Conservation (phyloP, 208 protist genomes). For the Angomonas desouzai region DNA sequence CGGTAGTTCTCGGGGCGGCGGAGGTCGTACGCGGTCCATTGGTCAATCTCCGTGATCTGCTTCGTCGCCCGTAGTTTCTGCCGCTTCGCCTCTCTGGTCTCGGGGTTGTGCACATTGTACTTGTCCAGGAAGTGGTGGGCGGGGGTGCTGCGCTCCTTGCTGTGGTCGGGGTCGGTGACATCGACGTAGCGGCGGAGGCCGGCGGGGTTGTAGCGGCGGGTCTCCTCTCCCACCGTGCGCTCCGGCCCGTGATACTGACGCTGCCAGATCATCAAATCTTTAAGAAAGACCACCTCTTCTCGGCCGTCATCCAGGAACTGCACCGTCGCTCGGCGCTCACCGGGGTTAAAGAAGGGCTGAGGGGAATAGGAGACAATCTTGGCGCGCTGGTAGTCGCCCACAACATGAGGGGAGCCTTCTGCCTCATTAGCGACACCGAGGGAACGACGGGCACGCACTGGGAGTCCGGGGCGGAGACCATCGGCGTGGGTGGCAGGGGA, state of each 20-base stretch:
- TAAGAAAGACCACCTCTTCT: conserved; percentile 58
- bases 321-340: conserved; percentile 72
- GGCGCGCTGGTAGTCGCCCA: conserved; percentile 66
- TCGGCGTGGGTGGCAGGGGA: conserved; percentile 84
- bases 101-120: conserved; percentile 49
- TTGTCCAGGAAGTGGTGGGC: conserved; percentile 86
- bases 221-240: conserved; percentile 75
- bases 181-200: conserved; percentile 78
- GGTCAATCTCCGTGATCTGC: conserved; percentile 85
- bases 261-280: conserved; percentile 84
- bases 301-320: conserved; percentile 55
- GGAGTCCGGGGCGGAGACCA: conserved; percentile 56
- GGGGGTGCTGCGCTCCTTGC: conserved; percentile 9
- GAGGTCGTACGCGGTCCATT: conserved; percentile 67
- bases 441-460: conserved; percentile 65
- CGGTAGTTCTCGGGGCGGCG: conserved; percentile 82
- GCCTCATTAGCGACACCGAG: conserved; percentile 10
- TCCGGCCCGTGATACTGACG: conserved; percentile 76
- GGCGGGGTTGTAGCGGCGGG: conserved; percentile 54
- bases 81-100: conserved; percentile 9
- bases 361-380: conserved; percentile 57
- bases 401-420: conserved; percentile 13
- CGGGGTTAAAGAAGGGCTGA: conserved; percentile 87
- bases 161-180: conserved; percentile 71
- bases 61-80: conserved; percentile 68